Base-by-base conservation (phyloP, 208 protist genomes). In the Wallacemonas sp. region DNA sequence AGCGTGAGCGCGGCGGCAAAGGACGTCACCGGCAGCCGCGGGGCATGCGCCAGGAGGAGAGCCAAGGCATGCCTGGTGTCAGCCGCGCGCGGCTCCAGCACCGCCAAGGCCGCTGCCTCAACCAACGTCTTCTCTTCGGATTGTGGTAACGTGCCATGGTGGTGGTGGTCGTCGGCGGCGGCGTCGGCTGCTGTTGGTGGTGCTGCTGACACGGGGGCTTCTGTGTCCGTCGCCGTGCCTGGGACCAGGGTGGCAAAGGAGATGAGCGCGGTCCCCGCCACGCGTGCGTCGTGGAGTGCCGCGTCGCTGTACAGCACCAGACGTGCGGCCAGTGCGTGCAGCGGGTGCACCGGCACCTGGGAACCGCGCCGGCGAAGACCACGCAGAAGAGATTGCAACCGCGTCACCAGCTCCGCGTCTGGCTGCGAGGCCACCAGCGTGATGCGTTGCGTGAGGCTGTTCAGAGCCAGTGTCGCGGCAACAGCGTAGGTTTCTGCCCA, bases 1-100 rank as follows among this genome's bases (percentile, higher is more conserved):
- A 69, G 78, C 43, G 73, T 82, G 57, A 94, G 60, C n/a, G 74
- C 88, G 0, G 85, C 81, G n/a, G 87, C 70, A 61, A 92, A 94
- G 39, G 81, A 74, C 29, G 76, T 74, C 9, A 81, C 49, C 8
- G 61, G 68, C n/a, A 94, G 65, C 29, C 61, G 61, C 24, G 58
- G 77, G 5, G 76, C 84, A 49, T 83, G 75, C 6, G 69, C 73
- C 23, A 76, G 80, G 36, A 94, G 79, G 23, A 94, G 72, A 38
- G 60, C 68, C 33, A 93, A 57, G 1, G 75, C 75, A 41, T 46
- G 52, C 21, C 17, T 24, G 30, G 49, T 55, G 52, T 83, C 80
- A 4, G 55, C 33, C 1, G 66, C 41, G n/a, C n/a, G n/a, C n/a
- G n/a, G n/a, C n/a, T n/a, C n/a, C n/a, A n/a, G n/a, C n/a, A n/a